phyloP scores from a whole-genome alignment of 1,284 basidiomycete genomes.

The Salmacisia buchloeana region DNA sequence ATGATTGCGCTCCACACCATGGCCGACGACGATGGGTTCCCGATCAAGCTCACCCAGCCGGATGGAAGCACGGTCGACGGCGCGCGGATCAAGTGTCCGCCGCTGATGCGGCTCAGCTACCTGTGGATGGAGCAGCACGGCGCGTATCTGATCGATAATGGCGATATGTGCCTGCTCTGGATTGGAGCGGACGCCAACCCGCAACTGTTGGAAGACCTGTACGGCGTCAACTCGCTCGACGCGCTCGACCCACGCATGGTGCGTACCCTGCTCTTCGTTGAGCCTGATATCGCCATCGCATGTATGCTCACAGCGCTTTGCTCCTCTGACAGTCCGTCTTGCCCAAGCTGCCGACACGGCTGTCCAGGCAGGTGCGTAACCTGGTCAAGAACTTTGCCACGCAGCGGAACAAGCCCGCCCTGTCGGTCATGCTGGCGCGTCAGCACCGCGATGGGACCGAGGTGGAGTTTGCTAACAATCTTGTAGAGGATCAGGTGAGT shows the following conservation, averaged over 20 bases:
- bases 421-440: conserved; percentile 73
- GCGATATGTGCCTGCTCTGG: conserved; percentile 86
- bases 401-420: conserved; percentile 60
- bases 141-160: conserved; percentile 89
- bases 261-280: conserved; percentile 27
- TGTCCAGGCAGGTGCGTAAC: conserved; percentile 80
- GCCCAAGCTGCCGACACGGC: conserved; percentile 66
- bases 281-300: not conserved
- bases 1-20: conserved; percentile 85
- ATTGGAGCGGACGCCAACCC: conserved; percentile 76
- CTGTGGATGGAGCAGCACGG: conserved; percentile 84
- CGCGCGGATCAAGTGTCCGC: conserved; percentile 63
- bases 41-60: conserved; percentile 54
- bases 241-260: conserved; percentile 71
- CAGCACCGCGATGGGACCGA: conserved; percentile 90
- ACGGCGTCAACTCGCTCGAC: conserved; percentile 73
- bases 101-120: conserved; percentile 77
- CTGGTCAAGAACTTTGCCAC: conserved; percentile 67
- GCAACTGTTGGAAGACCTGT: conserved; percentile 75
- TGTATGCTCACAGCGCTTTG: not conserved
- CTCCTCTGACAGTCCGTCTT: conserved; percentile 59
- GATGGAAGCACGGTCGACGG: conserved; percentile 53
- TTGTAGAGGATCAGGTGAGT: conserved; percentile 74
- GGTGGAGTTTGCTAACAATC: conserved; percentile 92
- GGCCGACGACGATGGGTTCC: conserved; percentile 66